Evolutionary conservation across 768 basidiomycete species (phyloP), one percentile per base, ranked within the genome.

Genomic region (Pilatotrama ljubarskyi): DNA sequence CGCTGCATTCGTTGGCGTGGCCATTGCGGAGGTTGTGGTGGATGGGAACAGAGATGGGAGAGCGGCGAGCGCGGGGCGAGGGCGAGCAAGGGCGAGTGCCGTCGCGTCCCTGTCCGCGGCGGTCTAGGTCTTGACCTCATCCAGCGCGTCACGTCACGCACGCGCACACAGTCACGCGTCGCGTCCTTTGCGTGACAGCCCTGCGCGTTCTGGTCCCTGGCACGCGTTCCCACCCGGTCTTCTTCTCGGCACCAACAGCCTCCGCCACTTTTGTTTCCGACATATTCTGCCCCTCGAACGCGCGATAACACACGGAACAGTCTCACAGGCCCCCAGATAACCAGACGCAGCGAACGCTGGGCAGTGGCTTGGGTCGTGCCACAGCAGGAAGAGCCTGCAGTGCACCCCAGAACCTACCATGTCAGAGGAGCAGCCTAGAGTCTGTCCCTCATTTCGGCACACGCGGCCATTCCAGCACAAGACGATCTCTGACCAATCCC

Each of bases 1-100:
- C 38, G 40, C 47, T 67, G 85, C 84, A 25, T 62, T 37, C 9
- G 62, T 32, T 25, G 57, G 55, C 22, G 51, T 58, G 56, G 56
- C 42, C 54, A 51, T 56, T n/a, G 24, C 25, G 50, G 57, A 22
- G 57, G 56, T 40, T 46, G 59, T 51, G 60, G 60, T 55, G 53
- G 56, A 35, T 29, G 51, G 56, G 26, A 43, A 41, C 48, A 59
- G 53, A 55, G 64, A 65, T 52, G 43, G 37, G 49, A 50, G 38
- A 36, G 50, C 50, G 61, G 55, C 46, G 53, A 50, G 55, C 55
- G 55, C 47, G 55, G 49, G 49, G 29, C 10, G 29, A 32, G 10
- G 29, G 29, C 29, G 29, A 22, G 43, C 35, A 42, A 20, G 36
- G 50, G 55, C 51, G 61, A 44, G 54, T 49, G 47, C 55, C 44